Percentiles rank a stretch among this genome's conserved stretches.
Evolutionary conservation across 2,329 filamentous ascomycete genomes (phyloP).

Genomic region (Microsporum ferrugineum): DNA sequence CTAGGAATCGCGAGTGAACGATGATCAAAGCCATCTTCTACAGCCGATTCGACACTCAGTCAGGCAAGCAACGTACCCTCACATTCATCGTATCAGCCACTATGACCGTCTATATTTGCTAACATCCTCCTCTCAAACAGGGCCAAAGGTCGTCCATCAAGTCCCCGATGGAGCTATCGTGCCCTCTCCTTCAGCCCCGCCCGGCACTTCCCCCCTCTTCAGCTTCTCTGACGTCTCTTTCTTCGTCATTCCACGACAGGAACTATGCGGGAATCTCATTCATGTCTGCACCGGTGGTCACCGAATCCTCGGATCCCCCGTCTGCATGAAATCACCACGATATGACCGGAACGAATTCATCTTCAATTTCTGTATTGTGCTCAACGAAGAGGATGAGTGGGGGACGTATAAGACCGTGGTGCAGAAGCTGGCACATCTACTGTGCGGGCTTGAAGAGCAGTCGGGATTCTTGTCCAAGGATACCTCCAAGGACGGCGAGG

Average conservation of each 20-base stretch:
- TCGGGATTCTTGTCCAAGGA: conserved; percentile 58
- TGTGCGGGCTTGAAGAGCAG: conserved; percentile 86
- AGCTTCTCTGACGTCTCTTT: conserved; percentile 78
- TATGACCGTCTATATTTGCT: conserved; percentile 1
- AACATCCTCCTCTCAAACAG: conserved; percentile 25
- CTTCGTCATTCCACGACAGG: conserved; percentile 88
- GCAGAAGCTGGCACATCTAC: conserved; percentile 69
- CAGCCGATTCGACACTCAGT: conserved; percentile 52
- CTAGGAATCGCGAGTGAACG: conserved; percentile 3
- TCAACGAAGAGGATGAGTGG: conserved; percentile 59
- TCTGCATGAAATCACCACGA: conserved; percentile 70
- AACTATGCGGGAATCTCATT: conserved; percentile 86
- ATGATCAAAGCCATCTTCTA: conserved; percentile 58
- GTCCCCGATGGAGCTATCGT: conserved; percentile 50
- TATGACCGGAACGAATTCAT: conserved; percentile 94
- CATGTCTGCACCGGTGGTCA: conserved; percentile 60
- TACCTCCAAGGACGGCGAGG: conserved; percentile 34
- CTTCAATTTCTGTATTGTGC: conserved; percentile 88
- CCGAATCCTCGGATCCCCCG: conserved; percentile 74
- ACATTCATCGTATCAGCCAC: background rate
- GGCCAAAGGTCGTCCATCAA: conserved; percentile 53
- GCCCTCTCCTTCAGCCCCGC: conserved; percentile 34
- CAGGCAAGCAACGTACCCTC: conserved; percentile 28
- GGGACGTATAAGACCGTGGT: conserved; percentile 75
- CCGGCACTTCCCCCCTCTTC: conserved; percentile 54